Evolutionary conservation across 495 filamentous ascomycete genomes (phyloP).

Genomic region (Aspergillus diversus): DNA sequence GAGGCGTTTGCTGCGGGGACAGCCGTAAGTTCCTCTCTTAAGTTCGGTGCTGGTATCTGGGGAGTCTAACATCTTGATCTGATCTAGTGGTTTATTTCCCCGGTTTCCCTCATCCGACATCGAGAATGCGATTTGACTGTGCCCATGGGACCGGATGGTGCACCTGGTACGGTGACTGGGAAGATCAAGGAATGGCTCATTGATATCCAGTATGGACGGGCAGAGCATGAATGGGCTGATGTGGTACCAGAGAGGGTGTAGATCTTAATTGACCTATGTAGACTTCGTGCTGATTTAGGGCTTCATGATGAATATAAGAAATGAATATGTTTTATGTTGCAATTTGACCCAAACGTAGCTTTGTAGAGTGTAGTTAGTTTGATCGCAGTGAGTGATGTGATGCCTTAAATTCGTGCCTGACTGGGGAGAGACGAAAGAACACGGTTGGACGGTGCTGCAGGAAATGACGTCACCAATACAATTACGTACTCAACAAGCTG

Average conservation of each 20-base stretch:
- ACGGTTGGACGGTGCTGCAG: no score
- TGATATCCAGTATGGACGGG: constrained; percentile 21
- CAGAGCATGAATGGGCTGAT: constrained; percentile 16
- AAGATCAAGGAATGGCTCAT: constrained; percentile 17
- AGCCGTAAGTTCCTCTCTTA: constrained; percentile 6
- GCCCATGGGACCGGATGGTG: constrained; percentile 6
- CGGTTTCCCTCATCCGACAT: constrained; percentile 12
- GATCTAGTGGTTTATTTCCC: constrained; percentile 15
- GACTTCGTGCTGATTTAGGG: no score
- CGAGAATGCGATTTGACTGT: background rate
- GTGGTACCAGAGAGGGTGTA: background rate
- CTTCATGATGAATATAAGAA: no score
- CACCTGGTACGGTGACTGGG: constrained; percentile 6
- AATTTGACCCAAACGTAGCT: no score
- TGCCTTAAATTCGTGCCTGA: no score
- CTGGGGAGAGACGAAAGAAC: no score
- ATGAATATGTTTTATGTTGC: no score
- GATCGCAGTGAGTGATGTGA: no score
- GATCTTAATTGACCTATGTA: no score
- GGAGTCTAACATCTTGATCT: background rate
- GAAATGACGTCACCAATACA: no score
- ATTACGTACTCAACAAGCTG: no score
- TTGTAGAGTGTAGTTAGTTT: no score
- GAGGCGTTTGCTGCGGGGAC: constrained; percentile 21
- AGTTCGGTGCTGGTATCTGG: background rate